Evolutionary conservation across 768 basidiomycete genomes (phyloP).

Genomic region (Collybia sp.): DNA sequence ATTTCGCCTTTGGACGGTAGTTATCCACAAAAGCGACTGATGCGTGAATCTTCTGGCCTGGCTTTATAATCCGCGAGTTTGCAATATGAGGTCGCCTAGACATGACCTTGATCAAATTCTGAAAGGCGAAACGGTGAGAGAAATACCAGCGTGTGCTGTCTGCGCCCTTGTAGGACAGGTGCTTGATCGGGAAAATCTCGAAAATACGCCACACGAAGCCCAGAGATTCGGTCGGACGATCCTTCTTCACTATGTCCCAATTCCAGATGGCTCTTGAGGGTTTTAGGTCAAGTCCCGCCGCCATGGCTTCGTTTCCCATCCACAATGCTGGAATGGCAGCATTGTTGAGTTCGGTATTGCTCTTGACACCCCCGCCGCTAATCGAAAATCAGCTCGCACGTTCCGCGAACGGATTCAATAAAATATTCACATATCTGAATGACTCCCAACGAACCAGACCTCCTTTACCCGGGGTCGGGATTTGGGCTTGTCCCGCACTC

Average conservation of each 20-base stretch:
- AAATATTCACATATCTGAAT: slow-evolving; percentile 30
- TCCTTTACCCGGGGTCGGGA: slow-evolving; percentile 22
- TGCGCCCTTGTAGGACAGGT: too few species aligned
- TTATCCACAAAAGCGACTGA: slow-evolving; percentile 1
- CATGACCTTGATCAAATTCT: too few species aligned
- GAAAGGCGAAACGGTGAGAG: too few species aligned
- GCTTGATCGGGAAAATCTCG: too few species aligned
- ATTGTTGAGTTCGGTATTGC: neutral
- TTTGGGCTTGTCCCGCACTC: slow-evolving; percentile 13
- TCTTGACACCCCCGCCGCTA: neutral
- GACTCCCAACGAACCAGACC: slow-evolving; percentile 37
- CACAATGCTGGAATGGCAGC: neutral
- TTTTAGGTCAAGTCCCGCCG: neutral
- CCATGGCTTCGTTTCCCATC: neutral
- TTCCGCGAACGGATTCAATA: neutral
- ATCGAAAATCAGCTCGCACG: neutral
- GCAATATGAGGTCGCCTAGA: neutral
- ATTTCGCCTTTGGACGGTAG: slow-evolving; percentile 4
- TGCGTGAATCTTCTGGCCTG: slow-evolving; percentile 1
- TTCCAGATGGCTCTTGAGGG: neutral
- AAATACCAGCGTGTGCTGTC: too few species aligned
- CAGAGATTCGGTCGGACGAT: neutral
- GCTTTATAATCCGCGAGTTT: neutral
- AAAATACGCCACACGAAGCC: too few species aligned
- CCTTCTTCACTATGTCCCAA: neutral